These are phyloP conservation scores for Apium graveolens DNA, from an alignment of 129 eudicot genomes.

Conservation along the genomic window DNA sequence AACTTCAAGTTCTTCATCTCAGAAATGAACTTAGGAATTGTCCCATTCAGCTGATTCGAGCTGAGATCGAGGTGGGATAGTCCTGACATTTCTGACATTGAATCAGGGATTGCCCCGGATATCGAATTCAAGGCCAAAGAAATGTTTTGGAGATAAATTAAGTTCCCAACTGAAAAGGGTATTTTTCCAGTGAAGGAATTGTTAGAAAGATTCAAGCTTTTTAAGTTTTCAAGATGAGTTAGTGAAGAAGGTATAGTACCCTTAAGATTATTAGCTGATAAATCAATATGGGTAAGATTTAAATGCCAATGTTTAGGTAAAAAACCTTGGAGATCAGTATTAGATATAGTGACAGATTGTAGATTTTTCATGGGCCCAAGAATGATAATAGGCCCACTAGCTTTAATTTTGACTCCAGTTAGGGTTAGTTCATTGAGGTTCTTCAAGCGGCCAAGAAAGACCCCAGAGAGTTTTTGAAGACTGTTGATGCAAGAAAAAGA, in stretches of 20 bases:
- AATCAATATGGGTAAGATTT: slow-evolving; percentile 56
- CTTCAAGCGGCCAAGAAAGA: slow-evolving; percentile 46
- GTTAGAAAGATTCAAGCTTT: slow-evolving; percentile 54
- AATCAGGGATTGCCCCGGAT: slow-evolving; percentile 31
- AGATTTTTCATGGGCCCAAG: slow-evolving; percentile 39
- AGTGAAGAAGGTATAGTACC: slow-evolving; percentile 68
- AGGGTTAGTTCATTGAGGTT: slow-evolving; percentile 47
- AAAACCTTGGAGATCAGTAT: slow-evolving; percentile 54
- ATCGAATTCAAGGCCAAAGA: slow-evolving; percentile 6
- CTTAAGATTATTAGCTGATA: slow-evolving; percentile 55
- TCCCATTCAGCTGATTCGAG: slow-evolving; percentile 61
- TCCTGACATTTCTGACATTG: slow-evolving; percentile 40
- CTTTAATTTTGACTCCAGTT: slow-evolving; percentile 41
- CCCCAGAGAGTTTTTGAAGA: slow-evolving; percentile 74
- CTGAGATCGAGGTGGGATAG: slow-evolving; percentile 67
- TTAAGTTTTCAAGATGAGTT: slow-evolving; percentile 45
- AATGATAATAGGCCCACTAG: slow-evolving; percentile 65
- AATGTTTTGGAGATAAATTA: background rate
- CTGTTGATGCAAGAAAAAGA: slow-evolving; percentile 68
- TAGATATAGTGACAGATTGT: slow-evolving; percentile 38
- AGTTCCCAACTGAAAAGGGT: slow-evolving; percentile 9
- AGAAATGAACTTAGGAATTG: slow-evolving; percentile 59
- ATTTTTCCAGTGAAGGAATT: slow-evolving; percentile 36
- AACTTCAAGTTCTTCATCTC: slow-evolving; percentile 62
- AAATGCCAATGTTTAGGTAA: slow-evolving; percentile 78